Conservation (phyloP, 2,329 filamentous ascomycete species). For the Aspergillus sp. region DNA sequence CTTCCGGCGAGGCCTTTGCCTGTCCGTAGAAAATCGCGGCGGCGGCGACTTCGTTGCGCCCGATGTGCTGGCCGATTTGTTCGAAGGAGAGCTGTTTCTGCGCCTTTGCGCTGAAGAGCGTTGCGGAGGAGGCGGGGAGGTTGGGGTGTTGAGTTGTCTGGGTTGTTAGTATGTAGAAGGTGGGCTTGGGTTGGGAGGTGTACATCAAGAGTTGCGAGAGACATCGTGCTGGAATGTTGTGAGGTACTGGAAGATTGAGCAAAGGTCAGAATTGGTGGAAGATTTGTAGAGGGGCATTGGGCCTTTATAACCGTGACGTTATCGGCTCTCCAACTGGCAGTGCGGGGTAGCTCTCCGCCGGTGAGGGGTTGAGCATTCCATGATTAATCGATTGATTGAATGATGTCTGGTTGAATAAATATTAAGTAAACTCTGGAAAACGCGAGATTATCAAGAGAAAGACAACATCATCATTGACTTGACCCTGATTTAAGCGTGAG, state of each 20-base stretch:
- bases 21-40: constrained; percentile 92
- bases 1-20: constrained; percentile 69
- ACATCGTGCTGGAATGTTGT: constrained; percentile 31
- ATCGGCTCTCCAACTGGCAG: constrained; percentile 13
- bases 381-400: background rate
- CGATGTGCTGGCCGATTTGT: constrained; percentile 69
- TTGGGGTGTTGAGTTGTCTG: constrained; percentile 48
- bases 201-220: constrained; percentile 47
- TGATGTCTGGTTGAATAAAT: too few relatives aligned
- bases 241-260: background rate
- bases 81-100: constrained; percentile 74
- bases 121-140: constrained; percentile 68
- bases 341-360: constrained; percentile 12
- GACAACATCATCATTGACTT: too few relatives aligned
- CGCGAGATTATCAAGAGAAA: too few relatives aligned
- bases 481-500: too few relatives aligned
- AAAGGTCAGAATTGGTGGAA: background rate
- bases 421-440: too few relatives aligned
- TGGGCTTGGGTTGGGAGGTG: constrained; percentile 6
- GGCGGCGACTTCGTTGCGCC: constrained; percentile 77
- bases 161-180: constrained; percentile 2
- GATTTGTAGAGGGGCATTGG: background rate
- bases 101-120: constrained; percentile 80
- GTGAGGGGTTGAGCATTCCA: constrained; percentile 9
- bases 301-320: constrained; percentile 17